A percentile compares a stretch with the other conserved stretches of the same genome.
Conservation (phyloP, 2,329 filamentous ascomycete species). For the Phyllosticta citribraziliensis region DNA sequence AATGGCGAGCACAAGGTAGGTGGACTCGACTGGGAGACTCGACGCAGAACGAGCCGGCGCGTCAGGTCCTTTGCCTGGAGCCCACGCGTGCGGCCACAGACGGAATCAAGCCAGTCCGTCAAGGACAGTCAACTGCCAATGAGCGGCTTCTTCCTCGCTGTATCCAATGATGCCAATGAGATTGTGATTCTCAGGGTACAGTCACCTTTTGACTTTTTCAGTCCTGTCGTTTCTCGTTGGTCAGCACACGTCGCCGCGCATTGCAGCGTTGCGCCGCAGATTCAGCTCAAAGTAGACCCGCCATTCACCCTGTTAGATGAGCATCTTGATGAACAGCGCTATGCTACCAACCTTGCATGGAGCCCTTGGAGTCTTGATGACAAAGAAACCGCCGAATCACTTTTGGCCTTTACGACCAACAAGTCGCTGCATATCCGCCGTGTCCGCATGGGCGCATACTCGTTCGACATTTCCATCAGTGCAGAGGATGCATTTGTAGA, state of each 20-base stretch:
- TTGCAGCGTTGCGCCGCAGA: conserved; percentile 11
- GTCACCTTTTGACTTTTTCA: conserved; percentile 27
- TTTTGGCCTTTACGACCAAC: conserved; percentile 29
- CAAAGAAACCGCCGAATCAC: conserved; percentile 16
- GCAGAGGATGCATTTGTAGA: background rate
- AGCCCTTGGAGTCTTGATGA: conserved; percentile 26
- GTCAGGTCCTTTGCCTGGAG: conserved; percentile 36
- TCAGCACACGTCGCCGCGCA: conserved; percentile 19
- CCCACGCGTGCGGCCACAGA: conserved; percentile 15
- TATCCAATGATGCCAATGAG: conserved; percentile 34
- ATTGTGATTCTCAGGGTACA: conserved; percentile 27
- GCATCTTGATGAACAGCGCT: conserved; percentile 21
- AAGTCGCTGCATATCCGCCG: conserved; percentile 9
- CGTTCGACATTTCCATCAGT: background rate
- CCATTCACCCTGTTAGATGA: conserved; percentile 19
- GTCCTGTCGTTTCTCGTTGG: conserved; percentile 16
- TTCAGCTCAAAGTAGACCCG: background rate
- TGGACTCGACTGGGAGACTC: conserved; percentile 21
- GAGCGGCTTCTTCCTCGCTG: conserved; percentile 21
- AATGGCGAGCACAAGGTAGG: background rate
- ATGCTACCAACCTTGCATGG: conserved; percentile 29
- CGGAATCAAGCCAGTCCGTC: conserved; percentile 14
- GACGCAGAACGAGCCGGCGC: conserved; percentile 26
- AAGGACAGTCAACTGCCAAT: conserved; percentile 15
- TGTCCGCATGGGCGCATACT: background rate